Evolutionary conservation across 2,329 filamentous ascomycete genomes (phyloP), one percentile per base, ranked within the genome.

Genomic region (Mycosphaerella sp.): DNA sequence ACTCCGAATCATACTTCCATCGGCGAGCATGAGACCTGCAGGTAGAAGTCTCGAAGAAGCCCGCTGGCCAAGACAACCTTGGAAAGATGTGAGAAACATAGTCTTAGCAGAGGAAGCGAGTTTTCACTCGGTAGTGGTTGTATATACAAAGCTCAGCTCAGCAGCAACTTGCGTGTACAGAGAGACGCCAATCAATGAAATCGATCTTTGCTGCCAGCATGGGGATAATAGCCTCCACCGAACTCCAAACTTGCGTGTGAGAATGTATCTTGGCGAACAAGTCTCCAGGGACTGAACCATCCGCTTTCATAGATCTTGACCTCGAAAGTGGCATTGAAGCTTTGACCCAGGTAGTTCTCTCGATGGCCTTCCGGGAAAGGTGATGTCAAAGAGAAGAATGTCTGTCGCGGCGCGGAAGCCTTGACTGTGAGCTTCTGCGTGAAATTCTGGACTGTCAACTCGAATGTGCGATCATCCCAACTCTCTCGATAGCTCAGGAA

Each of bases 301-400:
- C 62, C 58, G 56, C 68, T 67, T 58, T 71, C 61, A 40, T 62
- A 75, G 1, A 75, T 61, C 56, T 65, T 63, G 1, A 76, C 68
- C 28, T 70, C 66, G n/a, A 76, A 62, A 9, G 49, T 67, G 12
- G 73, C 74, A 14, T 71, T 61, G 52, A 77, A 76, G 56, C 71
- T 77, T 64, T 78, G 71, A 0, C 64, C 70, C 13, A 74, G 67
- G 42, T 66, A 72, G 43, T 73, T 74, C 47, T 68, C 60, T 17
- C 70, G 56, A 58, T 75, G 73, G 0, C 75, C 75, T 41, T 74
- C 70, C 0, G 66, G 56, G 55, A 77, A 75, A 18, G 75, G 75
- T 34, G 69, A 67, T 27, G 69, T 70, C 2, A 77, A 63, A 0
- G 68, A 67, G 52, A 77, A 73, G 66, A 74, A 77, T 2, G 66